Base-by-base conservation (phyloP, 352 stramenopile genomes). In the Pseudoperonospora humuli region DNA sequence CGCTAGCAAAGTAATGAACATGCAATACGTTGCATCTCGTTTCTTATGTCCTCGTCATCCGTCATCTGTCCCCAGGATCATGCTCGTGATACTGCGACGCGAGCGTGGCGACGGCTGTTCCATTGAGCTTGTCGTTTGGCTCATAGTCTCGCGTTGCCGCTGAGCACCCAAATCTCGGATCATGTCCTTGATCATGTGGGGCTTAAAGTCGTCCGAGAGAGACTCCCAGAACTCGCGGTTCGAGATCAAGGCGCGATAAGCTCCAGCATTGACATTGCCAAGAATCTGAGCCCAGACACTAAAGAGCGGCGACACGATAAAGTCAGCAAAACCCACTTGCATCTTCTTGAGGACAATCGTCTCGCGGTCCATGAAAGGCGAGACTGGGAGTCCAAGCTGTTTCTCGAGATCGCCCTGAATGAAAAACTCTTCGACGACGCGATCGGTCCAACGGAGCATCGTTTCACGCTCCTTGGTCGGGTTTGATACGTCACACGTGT, bases 381-480 rank as follows among this genome's bases (percentile, higher is more conserved):
- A 96, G 1, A 96, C 72, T 1, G 86, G 64, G 3, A 98, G 57
- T 5, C 67, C 63, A 2, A 96, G 57, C 39, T 86, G 64, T 50
- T 96, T 97, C 58, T 98, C 95, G 59, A 95, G 83, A 44, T 98
- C 94, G 25, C 95, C 95, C 55, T 98, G 94, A 14, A 83, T 45
- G 51, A 97, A 98, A 52, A 98, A 98, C 70, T 98, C 95, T 25
- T 96, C 80, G 9, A 97, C 74, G 7, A 97, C 86, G 15, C 89
- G 81, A 41, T 96, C 80, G 0, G 88, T 93, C 94, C 94, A 98
- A 46, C 83, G 77, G 42, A 95, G 70, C 67, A 94, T 91, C 14
- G 89, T 70, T 38, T 81, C 59, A 20, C 76, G 83, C 15, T 93
- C 77, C 52, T 96, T 96, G 5, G 84, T 73, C 25, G 86, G 89